These are phyloP conservation scores for Sedum album DNA, from an alignment of 164 flowering plant genomes.

Conservation along the genomic window DNA sequence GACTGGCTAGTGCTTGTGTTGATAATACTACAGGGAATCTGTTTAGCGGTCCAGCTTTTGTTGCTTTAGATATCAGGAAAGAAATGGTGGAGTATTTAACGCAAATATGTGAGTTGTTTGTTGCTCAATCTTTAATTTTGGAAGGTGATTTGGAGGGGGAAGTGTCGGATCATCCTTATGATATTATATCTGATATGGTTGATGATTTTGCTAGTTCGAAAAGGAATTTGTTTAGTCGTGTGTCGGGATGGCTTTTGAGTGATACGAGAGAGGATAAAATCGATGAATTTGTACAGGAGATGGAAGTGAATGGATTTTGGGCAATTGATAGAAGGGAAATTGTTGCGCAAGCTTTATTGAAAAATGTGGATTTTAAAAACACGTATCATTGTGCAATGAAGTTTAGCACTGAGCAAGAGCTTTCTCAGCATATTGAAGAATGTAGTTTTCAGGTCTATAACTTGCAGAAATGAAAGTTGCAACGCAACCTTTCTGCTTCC, in stretches of 20 bases:
- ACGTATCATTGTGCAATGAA: conserved; percentile 48
- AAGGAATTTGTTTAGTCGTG: conserved; percentile 58
- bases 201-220: conserved; percentile 64
- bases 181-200: conserved; percentile 52
- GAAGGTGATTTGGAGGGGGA: conserved; percentile 38
- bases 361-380: conserved; percentile 60
- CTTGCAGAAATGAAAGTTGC: conserved; percentile 60
- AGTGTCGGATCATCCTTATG: conserved; percentile 49
- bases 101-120: conserved; percentile 56
- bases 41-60: too few relatives aligned
- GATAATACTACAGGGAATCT: too few relatives aligned
- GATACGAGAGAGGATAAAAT: conserved; percentile 82
- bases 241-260: conserved; percentile 80
- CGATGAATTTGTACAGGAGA: conserved; percentile 79
- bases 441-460: conserved; percentile 53
- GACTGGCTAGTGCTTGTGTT: too few relatives aligned
- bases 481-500: conserved; percentile 36
- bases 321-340: conserved; percentile 44
- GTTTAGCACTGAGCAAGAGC: conserved; percentile 37
- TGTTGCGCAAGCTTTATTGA: conserved; percentile 50
- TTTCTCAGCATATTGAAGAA: conserved; percentile 31
- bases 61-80: too few relatives aligned
- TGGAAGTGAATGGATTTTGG: conserved; percentile 84
- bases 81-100: conserved; percentile 59
- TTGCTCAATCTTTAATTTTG: conserved; percentile 54